Evolutionary conservation across 1,284 basidiomycete species (phyloP).

Genomic region (Psilocybe mexicana): DNA sequence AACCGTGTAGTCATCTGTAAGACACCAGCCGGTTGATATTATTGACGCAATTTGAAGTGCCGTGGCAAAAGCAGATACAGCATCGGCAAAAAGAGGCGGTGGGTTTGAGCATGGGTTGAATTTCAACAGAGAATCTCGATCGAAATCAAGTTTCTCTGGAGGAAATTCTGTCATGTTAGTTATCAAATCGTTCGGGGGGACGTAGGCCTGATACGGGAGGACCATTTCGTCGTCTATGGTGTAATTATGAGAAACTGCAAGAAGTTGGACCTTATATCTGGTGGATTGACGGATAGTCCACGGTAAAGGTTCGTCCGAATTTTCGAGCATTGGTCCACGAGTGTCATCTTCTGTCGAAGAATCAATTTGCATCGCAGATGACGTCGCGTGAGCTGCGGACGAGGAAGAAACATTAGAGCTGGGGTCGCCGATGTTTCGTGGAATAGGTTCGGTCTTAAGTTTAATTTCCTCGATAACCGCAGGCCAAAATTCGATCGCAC

Average conservation of each 20-base stretch:
- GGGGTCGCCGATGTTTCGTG: slow-evolving; percentile 9
- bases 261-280: slow-evolving; percentile 63
- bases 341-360: slow-evolving; percentile 5
- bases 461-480: slow-evolving; percentile 62
- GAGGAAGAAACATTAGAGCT: not conserved
- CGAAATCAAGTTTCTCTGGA: slow-evolving; percentile 45
- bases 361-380: slow-evolving; percentile 12
- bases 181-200: slow-evolving; percentile 51
- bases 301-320: slow-evolving; percentile 30
- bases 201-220: slow-evolving; percentile 70
- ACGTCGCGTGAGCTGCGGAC: slow-evolving; percentile 7
- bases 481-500: slow-evolving; percentile 69
- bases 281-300: slow-evolving; percentile 61
- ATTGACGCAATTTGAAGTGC: slow-evolving; percentile 67
- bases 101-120: slow-evolving; percentile 50
- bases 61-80: slow-evolving; percentile 61
- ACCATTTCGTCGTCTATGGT: slow-evolving; percentile 53
- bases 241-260: slow-evolving; percentile 52
- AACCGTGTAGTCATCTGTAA: slow-evolving; percentile 72
- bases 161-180: slow-evolving; percentile 46
- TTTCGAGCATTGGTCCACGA: slow-evolving; percentile 20
- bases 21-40: slow-evolving; percentile 61
- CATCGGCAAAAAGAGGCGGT: slow-evolving; percentile 38
- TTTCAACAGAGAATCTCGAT: slow-evolving; percentile 36
- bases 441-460: slow-evolving; percentile 41